Conservation (phyloP, 108 stramenopile species). For the Aurantiochytrium sp. region DNA sequence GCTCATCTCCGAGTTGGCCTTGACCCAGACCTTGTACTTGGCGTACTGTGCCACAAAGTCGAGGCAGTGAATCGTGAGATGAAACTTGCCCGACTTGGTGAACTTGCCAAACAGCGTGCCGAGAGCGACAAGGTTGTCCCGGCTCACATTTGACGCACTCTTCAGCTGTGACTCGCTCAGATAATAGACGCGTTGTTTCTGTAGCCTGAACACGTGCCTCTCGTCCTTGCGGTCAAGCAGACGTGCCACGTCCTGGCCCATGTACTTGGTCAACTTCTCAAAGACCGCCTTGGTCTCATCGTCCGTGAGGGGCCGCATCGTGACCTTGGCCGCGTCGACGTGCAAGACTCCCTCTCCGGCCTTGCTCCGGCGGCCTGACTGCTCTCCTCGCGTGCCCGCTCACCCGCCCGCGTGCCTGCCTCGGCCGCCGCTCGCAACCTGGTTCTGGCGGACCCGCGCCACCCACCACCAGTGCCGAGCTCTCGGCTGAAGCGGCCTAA, state of each 20-base stretch:
- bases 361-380: too few relatives aligned
- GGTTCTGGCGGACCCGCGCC: too few relatives aligned
- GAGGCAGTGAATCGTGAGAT: constrained; percentile 83
- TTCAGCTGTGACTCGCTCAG: constrained; percentile 55
- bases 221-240: constrained; percentile 80
- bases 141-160: constrained; percentile 44
- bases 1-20: constrained; percentile 90
- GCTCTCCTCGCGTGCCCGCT: too few relatives aligned
- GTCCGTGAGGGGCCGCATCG: constrained; percentile 93
- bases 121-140: constrained; percentile 74
- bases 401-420: too few relatives aligned
- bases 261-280: constrained; percentile 90
- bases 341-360: too few relatives aligned
- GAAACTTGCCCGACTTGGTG: constrained; percentile 90
- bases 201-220: constrained; percentile 48
- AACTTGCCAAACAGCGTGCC: constrained; percentile 98
- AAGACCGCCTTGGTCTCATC: constrained; percentile 93
- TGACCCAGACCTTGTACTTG: constrained; percentile 97
- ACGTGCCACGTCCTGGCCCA: constrained; percentile 81
- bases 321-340: neutral
- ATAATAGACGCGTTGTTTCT: constrained; percentile 88
- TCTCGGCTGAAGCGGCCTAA: too few relatives aligned
- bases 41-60: constrained; percentile 90
- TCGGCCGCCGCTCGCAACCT: too few relatives aligned
- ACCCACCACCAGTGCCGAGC: too few relatives aligned